A percentile compares a stretch with the other conserved stretches of the same genome.
Evolutionary conservation across 345 rosid species (phyloP).

Genomic region (Eutrema yunnanense): DNA sequence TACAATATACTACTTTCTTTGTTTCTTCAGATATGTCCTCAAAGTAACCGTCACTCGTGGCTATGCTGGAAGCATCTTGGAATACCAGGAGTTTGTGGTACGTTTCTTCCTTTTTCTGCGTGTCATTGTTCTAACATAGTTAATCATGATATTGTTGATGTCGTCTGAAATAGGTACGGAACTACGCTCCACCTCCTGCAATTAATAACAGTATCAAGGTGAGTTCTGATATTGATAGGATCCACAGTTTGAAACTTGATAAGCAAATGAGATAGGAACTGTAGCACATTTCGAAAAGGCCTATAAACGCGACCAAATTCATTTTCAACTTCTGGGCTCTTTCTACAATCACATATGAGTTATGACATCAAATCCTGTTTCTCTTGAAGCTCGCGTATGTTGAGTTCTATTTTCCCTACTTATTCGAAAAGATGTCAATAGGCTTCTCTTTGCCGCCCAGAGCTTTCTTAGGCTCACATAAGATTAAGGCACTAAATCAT

Average conservation of each 20-base stretch:
- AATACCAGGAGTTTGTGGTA: constrained; percentile 92
- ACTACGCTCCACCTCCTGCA: constrained; percentile 63
- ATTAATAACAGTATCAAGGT: constrained; percentile 97
- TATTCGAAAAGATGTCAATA: not conserved
- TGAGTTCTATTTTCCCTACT: not conserved
- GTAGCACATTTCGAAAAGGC: not conserved
- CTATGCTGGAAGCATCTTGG: constrained; percentile 84
- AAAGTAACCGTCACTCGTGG: constrained; percentile 89
- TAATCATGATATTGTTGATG: not conserved
- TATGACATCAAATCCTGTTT: not conserved
- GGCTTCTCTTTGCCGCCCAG: not conserved
- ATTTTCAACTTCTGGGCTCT: not conserved
- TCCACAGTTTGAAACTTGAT: not conserved
- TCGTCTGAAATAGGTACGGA: constrained; percentile 58
- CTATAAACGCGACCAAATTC: not conserved
- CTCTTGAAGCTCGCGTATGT: not conserved
- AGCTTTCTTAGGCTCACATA: not conserved
- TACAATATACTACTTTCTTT: not conserved
- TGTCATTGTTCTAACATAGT: not conserved
- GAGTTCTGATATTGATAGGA: constrained; percentile 15
- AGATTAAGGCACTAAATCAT: not conserved
- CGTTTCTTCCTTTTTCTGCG: not conserved
- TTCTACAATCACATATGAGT: not conserved
- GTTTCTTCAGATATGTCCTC: constrained; percentile 68
- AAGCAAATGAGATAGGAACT: not conserved